Evolutionary conservation across 768 basidiomycete species (phyloP), one percentile per base, ranked within the genome.

Genomic region (Xanthoconium stramineum): DNA sequence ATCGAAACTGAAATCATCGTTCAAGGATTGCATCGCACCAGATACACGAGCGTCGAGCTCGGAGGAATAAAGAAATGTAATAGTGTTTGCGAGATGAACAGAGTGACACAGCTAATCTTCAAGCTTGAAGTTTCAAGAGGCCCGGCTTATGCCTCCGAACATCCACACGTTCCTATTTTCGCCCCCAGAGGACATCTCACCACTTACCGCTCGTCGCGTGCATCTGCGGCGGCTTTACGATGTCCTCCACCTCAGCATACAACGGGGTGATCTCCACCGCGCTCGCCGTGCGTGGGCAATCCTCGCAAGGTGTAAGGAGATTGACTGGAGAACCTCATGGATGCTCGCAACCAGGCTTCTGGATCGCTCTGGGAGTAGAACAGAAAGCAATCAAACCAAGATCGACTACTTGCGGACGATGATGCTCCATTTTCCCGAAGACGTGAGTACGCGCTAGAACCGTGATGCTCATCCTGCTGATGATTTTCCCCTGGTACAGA

Each of bases 211-310:
- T 38, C 79, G 91, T 32, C 86, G 83, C 70, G 74, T 86, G 6
- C 90, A 93, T 67, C 77, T 93, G 45, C 81, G 85, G 39, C 84
- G 88, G 24, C 74, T 94, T 3, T 83, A 83, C 65, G 91, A 94
- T 71, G 64, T 93, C 15, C 71, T 94, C 28, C 83, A 91, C 45
- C 72, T 92, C 39, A 84, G 77, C 61, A 74, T 93, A 32, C 87
- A 89, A 44, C 81, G 84, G 17, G 76, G 78, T 43, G 88, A 94
- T 69, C 71, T 82, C 53, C 64, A 67, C 43, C 78, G 86, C 39
- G 91, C 92, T 28, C 78, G 73, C 52, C 77, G 80, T 56, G 86
- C 86, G 8, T 94, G 91, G 88, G 74, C 80, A 24, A 84, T 93
- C 37, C 80, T 94, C 20, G 76, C 80, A 12, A 81, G 85, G 52